phyloP scores from a whole-genome alignment of 805 yeast genomes.

The Cyberlindnera mississippiensis region DNA sequence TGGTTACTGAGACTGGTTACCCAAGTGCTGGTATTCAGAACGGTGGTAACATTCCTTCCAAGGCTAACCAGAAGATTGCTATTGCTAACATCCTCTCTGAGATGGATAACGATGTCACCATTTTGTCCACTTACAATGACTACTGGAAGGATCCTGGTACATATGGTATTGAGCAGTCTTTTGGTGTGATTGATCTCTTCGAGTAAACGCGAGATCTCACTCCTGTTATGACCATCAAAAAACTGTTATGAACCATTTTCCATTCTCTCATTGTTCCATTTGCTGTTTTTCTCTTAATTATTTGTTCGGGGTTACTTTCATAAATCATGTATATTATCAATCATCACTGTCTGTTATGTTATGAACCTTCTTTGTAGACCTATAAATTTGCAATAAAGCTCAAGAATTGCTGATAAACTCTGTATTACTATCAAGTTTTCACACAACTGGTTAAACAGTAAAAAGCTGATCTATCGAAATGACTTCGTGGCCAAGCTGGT shows the following conservation, averaged over 20 bases:
- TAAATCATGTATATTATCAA: not conserved
- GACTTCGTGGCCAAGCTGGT: conserved; percentile 33
- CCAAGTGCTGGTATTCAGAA: conserved; percentile 70
- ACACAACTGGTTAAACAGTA: no score
- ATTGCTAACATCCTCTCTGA: conserved; percentile 56
- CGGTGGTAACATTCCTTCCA: conserved; percentile 67
- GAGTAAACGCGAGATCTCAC: conserved; percentile 3
- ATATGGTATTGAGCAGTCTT: conserved; percentile 82
- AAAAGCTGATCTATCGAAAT: conserved; percentile 1
- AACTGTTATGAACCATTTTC: not conserved
- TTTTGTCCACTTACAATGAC: conserved; percentile 80
- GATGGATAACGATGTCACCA: conserved; percentile 57
- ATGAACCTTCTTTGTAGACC: not conserved
- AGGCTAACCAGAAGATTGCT: conserved; percentile 69
- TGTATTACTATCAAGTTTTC: no score
- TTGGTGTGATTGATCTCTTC: conserved; percentile 52
- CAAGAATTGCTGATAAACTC: no score
- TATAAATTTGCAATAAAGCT: no score
- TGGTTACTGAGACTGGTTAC: conserved; percentile 85
- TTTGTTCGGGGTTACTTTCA: conserved; percentile 3
- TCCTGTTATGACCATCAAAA: not conserved
- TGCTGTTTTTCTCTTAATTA: conserved; percentile 1
- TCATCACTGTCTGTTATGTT: not conserved
- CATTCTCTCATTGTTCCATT: conserved; percentile 1
- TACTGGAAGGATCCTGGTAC: conserved; percentile 84